These are phyloP conservation scores for Alopecurus myosuroides DNA, from an alignment of 176 grass and related monocot species.

Conservation along the genomic window DNA sequence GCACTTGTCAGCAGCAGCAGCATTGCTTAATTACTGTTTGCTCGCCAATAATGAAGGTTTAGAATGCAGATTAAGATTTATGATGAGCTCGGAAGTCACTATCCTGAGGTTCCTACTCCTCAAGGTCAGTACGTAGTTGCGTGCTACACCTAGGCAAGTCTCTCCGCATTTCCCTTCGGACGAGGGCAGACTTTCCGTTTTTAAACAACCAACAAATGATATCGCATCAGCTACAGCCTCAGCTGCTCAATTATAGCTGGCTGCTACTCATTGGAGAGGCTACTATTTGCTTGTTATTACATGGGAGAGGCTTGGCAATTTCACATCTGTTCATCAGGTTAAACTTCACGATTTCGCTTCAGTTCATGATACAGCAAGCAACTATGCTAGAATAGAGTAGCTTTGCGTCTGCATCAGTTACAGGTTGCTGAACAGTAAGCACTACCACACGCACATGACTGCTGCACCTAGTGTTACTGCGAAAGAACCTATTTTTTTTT, in stretches of 20 bases:
- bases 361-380: no score
- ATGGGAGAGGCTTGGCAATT: neutral
- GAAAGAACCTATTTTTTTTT: neutral
- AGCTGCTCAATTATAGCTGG: neutral
- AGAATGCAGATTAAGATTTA: neutral
- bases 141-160: constrained; percentile 7
- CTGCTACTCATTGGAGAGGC: no score
- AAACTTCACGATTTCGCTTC: neutral
- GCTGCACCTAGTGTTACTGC: neutral
- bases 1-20: neutral
- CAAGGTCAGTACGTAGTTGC: constrained; percentile 12
- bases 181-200: constrained; percentile 2
- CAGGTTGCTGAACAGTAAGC: neutral
- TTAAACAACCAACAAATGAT: constrained; percentile 24
- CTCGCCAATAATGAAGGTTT: neutral
- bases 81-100: neutral
- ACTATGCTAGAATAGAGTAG: neutral
- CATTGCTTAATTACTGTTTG: neutral
- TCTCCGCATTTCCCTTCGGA: constrained; percentile 1
- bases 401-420: neutral
- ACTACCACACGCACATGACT: neutral
- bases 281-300: no score
- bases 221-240: neutral
- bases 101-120: neutral
- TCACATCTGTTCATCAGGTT: neutral